Evolutionary conservation across 2,329 filamentous ascomycete species (phyloP).

Genomic region (Trichoderma atrobrunneum): DNA sequence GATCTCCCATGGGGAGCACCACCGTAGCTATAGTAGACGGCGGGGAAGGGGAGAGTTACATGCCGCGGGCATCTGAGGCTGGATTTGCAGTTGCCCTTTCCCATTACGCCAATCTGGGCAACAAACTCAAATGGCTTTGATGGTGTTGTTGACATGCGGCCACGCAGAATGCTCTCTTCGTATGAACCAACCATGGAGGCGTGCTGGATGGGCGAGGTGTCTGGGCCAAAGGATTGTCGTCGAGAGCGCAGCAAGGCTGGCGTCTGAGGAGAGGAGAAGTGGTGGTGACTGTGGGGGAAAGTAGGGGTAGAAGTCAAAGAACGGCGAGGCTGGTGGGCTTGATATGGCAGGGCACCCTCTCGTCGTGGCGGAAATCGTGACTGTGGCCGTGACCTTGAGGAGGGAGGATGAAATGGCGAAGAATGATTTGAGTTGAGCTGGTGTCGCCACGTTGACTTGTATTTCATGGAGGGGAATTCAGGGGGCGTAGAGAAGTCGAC

Average conservation of each 20-base stretch:
- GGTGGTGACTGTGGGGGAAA: conserved; percentile 35
- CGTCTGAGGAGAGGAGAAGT: conserved; percentile 49
- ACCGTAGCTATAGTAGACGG: conserved; percentile 93
- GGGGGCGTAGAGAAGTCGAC: conserved; percentile 54
- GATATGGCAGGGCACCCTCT: conserved; percentile 63
- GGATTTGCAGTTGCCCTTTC: conserved; percentile 82
- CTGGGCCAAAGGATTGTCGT: conserved; percentile 68
- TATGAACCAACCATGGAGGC: conserved; percentile 97
- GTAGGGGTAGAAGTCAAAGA: conserved; percentile 63
- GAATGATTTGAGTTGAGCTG: conserved; percentile 65
- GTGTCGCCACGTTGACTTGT: conserved; percentile 56
- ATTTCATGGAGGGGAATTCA: conserved; percentile 40
- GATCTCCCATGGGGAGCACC: conserved; percentile 61
- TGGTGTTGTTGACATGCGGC: conserved; percentile 93
- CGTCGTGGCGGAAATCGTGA: conserved; percentile 44
- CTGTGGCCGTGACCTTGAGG: conserved; percentile 29
- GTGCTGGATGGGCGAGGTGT: conserved; percentile 75
- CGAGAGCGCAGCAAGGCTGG: conserved; percentile 51
- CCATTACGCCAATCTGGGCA: conserved; percentile 91
- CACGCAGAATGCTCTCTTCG: conserved; percentile 91
- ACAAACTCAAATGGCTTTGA: conserved; percentile 91
- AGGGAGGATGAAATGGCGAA: conserved; percentile 43
- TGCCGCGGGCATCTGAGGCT: conserved; percentile 84
- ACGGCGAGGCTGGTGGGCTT: conserved; percentile 74
- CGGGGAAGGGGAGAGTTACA: conserved; percentile 85